These are phyloP conservation scores for Candida koratica DNA, from an alignment of 805 yeast species.

Conservation along the genomic window DNA sequence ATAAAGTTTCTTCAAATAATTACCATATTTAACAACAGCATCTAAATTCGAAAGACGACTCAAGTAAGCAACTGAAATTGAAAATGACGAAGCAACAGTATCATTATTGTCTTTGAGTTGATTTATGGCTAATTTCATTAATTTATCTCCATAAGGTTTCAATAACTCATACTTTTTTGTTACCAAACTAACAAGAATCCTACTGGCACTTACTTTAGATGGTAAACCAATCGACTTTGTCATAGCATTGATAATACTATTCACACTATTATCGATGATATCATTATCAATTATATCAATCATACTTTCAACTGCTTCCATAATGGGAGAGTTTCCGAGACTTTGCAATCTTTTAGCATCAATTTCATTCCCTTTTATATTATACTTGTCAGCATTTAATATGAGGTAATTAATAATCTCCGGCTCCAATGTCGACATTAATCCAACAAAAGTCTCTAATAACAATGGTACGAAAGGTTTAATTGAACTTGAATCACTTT, in stretches of 20 bases:
- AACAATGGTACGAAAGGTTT: slow-evolving; percentile 67
- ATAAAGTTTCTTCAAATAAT: slow-evolving; percentile 49
- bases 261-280: slow-evolving; percentile 46
- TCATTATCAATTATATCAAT: slow-evolving; percentile 53
- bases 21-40: slow-evolving; percentile 51
- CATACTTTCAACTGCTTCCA: slow-evolving; percentile 77
- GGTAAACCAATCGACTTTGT: slow-evolving; percentile 82
- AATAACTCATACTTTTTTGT: slow-evolving; percentile 47
- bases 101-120: slow-evolving; percentile 70
- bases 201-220: slow-evolving; percentile 81
- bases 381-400: slow-evolving; percentile 84
- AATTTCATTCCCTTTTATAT: slow-evolving; percentile 62
- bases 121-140: slow-evolving; percentile 52
- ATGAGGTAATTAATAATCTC: slow-evolving; percentile 82
- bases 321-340: slow-evolving; percentile 78
- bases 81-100: slow-evolving; percentile 70
- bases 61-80: slow-evolving; percentile 75
- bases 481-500: slow-evolving; percentile 55
- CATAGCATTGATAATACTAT: slow-evolving; percentile 50
- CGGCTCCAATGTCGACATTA: slow-evolving; percentile 88
- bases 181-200: slow-evolving; percentile 62
- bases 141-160: slow-evolving; percentile 54
- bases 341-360: slow-evolving; percentile 74
- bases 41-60: slow-evolving; percentile 58
- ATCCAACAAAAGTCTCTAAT: slow-evolving; percentile 60